Evolutionary conservation across 2,329 filamentous ascomycete genomes (phyloP), one percentile per base, ranked within the genome.

Genomic region (Ceratocystis diversiconidia): DNA sequence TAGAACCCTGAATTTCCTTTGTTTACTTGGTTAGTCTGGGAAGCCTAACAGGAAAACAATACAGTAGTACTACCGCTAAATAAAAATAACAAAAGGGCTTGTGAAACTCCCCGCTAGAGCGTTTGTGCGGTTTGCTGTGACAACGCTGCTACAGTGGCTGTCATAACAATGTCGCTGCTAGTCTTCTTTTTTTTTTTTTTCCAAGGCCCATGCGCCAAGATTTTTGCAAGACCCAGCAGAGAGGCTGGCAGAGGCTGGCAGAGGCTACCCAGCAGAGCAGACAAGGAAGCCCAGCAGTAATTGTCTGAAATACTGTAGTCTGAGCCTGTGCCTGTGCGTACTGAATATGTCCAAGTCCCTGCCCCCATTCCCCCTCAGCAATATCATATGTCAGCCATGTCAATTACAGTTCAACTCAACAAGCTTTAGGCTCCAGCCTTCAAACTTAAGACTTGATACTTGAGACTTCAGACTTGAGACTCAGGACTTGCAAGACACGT

Each of bases 41-140:
- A 5, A 50, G 19, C n/a, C 17, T 22, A 7, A 7, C 19, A 48
- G 7, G 19, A 48, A 19, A 48, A n/a, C 44, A 48, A n/a, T 8
- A 50, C 3, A 22, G 22, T 19, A 36, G 36, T 36, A 12, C 8
- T 0, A 50, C 46, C 19, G 36, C 10, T 4, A 36, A n/a, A 50
- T 48, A 6, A 19, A 48, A 15, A 19, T 48, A n/a, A 48, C n/a
- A n/a, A 50, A 50, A 50, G 7, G 46, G 46, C 46, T 22, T 50
- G n/a, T 57, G 52, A 57, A 57, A 57, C 52, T 57, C 52, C 52
- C 52, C 52, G 52, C 52, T 57, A 57, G 30, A 57, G 17, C 30
- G 52, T 30, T 57, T 57, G 25, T 57, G 52, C 25, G 52, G 22
- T 28, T 57, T 57, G 52, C 46, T 57, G 52, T 57, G 52, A 57